Evolutionary conservation across 1,139 yeast genomes (phyloP).

Genomic region (Scheffersomyces parashehatae): DNA sequence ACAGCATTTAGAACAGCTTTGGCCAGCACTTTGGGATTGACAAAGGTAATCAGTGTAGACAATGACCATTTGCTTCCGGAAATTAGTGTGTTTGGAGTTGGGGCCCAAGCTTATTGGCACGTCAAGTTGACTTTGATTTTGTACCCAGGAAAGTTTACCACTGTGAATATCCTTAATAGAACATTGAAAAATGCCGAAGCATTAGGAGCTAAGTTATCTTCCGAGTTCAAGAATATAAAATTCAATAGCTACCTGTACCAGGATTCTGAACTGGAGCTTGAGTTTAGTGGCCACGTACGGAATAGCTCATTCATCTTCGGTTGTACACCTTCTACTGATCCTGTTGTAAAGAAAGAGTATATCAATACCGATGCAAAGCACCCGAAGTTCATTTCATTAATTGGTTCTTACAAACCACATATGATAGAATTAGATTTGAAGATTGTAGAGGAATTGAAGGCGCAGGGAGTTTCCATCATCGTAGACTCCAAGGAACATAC

Average conservation of each 20-base stretch:
- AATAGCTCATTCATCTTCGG: conserved; percentile 52
- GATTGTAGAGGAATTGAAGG: conserved; percentile 33
- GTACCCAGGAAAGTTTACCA: conserved; percentile 33
- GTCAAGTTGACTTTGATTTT: conserved; percentile 44
- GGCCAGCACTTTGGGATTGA: conserved; percentile 52
- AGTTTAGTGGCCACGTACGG: conserved; percentile 18
- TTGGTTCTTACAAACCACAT: conserved; percentile 70
- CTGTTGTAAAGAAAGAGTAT: conserved; percentile 40
- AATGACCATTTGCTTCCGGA: conserved; percentile 20
- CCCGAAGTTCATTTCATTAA: conserved; percentile 53
- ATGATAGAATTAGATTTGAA: conserved; percentile 63
- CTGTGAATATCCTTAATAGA: conserved; percentile 51
- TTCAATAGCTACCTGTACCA: conserved; percentile 24
- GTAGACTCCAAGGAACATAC: conserved; percentile 64
- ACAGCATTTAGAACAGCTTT: conserved; percentile 74
- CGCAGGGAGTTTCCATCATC: conserved; percentile 35
- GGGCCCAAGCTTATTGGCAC: conserved; percentile 71
- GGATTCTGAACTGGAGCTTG: conserved; percentile 13
- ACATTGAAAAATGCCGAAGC: conserved; percentile 41
- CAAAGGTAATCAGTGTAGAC: conserved; percentile 29
- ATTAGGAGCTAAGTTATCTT: conserved; percentile 24
- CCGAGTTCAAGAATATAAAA: conserved; percentile 22
- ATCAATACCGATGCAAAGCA: conserved; percentile 28
- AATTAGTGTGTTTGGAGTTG: conserved; percentile 60
- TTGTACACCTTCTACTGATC: conserved; percentile 57